These are phyloP conservation scores for Helotiales sp. DNA, from an alignment of 2,329 filamentous ascomycete genomes.

Conservation along the genomic window DNA sequence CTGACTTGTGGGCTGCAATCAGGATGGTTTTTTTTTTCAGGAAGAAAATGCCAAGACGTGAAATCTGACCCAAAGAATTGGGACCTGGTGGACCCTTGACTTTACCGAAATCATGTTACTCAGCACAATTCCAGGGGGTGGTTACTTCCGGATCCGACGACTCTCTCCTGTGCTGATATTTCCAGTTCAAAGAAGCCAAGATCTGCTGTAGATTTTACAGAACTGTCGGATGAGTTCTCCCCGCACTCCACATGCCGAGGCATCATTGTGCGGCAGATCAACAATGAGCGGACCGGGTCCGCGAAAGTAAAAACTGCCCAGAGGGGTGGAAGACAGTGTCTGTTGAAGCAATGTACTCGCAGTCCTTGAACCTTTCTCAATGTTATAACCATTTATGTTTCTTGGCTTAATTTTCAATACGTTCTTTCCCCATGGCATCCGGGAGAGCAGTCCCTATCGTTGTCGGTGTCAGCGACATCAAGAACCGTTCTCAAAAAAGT, in stretches of 20 bases:
- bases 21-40: not conserved
- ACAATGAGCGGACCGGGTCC: too few species aligned
- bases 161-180: not conserved
- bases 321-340: not conserved
- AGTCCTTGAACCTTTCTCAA: not conserved
- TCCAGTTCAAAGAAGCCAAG: not conserved
- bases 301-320: not conserved
- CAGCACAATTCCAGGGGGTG: not conserved
- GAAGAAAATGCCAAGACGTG: not conserved
- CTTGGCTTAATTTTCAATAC: not conserved
- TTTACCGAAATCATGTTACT: slow-evolving; percentile 7
- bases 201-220: not conserved
- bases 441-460: slow-evolving; percentile 54
- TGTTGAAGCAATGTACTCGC: not conserved
- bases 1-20: too few species aligned
- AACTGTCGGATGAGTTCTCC: not conserved
- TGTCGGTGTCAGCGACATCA: slow-evolving; percentile 66
- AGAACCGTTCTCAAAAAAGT: slow-evolving; percentile 58
- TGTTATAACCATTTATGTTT: not conserved
- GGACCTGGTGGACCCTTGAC: not conserved
- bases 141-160: not conserved
- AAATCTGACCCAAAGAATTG: not conserved
- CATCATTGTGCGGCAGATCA: slow-evolving; percentile 1
- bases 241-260: slow-evolving; percentile 4
- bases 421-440: not conserved